phyloP scores from a whole-genome alignment of 495 filamentous ascomycete genomes.

The Aspergillus campestris region DNA sequence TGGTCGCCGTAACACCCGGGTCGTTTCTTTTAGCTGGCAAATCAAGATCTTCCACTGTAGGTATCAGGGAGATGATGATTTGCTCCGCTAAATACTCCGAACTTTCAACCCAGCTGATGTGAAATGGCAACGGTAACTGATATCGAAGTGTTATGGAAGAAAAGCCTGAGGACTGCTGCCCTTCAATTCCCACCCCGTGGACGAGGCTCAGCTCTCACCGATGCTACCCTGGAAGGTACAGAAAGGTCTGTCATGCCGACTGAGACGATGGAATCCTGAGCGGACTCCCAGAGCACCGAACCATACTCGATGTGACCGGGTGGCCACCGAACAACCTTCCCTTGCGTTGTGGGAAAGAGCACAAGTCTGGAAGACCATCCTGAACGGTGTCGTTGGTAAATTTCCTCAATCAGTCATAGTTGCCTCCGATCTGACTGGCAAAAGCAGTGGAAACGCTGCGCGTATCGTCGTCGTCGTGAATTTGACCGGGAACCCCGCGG shows the following conservation, averaged over 20 bases:
- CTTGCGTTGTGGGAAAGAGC: slow-evolving; percentile 7
- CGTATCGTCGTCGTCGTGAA: slow-evolving; percentile 75
- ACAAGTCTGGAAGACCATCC: slow-evolving; percentile 9
- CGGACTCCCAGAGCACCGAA: slow-evolving; percentile 8
- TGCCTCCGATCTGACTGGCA: slow-evolving; percentile 85
- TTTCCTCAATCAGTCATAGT: slow-evolving; percentile 67
- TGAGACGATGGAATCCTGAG: slow-evolving; percentile 6
- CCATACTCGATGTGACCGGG: slow-evolving; percentile 7
- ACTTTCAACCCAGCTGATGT: neutral
- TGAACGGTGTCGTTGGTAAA: slow-evolving; percentile 4
- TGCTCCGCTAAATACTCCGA: neutral
- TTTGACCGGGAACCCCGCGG: slow-evolving; percentile 40
- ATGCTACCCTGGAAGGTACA: slow-evolving; percentile 8
- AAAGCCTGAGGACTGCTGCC: slow-evolving; percentile 2
- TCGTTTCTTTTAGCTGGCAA: neutral
- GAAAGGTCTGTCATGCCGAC: slow-evolving; percentile 2
- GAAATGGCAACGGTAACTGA: slow-evolving; percentile 7
- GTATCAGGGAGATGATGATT: slow-evolving; percentile 1
- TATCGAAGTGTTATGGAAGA: slow-evolving; percentile 8
- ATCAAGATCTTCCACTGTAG: too few species aligned
- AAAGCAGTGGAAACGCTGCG: slow-evolving; percentile 94
- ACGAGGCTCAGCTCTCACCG: slow-evolving; percentile 8
- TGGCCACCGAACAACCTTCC: slow-evolving; percentile 8
- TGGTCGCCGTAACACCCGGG: neutral
- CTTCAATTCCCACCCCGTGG: slow-evolving; percentile 7